Evolutionary conservation across 352 stramenopile species (phyloP), one percentile per base, ranked within the genome.

Genomic region (Thraustotheca clavata): DNA sequence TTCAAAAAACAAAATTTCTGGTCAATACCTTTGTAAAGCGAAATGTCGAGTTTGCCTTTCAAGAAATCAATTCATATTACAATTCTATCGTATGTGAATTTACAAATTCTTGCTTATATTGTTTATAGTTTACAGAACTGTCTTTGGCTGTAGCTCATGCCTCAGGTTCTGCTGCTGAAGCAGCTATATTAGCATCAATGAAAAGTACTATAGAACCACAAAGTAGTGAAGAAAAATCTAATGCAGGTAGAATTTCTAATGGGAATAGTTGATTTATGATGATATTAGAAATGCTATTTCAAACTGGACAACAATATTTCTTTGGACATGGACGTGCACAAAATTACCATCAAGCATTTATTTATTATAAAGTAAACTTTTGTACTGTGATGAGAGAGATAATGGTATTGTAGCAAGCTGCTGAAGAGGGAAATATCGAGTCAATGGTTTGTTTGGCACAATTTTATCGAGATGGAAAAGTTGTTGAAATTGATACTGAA

Each of bases 51-150:
- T 91, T 91, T 59, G 83, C 83, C 3, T 91, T 91, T 57, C 83
- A 91, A 55, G 83, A 91, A 67, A 90, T 90, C 69, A 90, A 88
- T 48, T 86, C 83, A 62, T 89, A 90, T 63, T 91, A 91, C 71
- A 87, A 77, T 24, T 88, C 79, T 18, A 70, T 89, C 4, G 55
- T 63, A 63, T 12, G n/a, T 22, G n/a, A n/a, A 16, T 11, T 1
- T 1, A 11, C 8, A n/a, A 31, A 49, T 49, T 16, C 27, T n/a
- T n/a, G n/a, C n/a, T n/a, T n/a, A 52, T 27, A 27, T 20, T 32
- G 11, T 61, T 8, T 11, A 1, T 33, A 63, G 55, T 91, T 91
- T 63, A 90, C 89, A 72, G 80, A 91, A 57, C 76, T 90, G 22
- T 85, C 77, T 27, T 88, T 90, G 76, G 75, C 80, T 16, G 69